These are phyloP conservation scores for Teratosphaeria nubilosa DNA, from an alignment of 2,329 filamentous ascomycete species.

Conservation along the genomic window DNA sequence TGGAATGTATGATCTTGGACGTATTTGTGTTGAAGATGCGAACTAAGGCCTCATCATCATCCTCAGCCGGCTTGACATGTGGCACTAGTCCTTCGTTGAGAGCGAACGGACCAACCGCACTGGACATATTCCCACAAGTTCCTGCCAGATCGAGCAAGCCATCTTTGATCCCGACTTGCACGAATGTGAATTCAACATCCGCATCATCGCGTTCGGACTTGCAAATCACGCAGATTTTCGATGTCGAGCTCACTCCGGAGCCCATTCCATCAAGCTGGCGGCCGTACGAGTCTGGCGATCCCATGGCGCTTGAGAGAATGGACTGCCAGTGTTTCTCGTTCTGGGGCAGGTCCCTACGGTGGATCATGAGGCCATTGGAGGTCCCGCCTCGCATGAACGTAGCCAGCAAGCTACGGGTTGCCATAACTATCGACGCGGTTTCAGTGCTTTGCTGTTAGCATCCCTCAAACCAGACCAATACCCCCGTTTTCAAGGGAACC, in stretches of 20 bases:
- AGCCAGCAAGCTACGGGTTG: constrained; percentile 31
- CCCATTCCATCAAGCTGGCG: constrained; percentile 65
- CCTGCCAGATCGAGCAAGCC: constrained; percentile 53
- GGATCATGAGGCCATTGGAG: constrained; percentile 56
- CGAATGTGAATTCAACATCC: constrained; percentile 63
- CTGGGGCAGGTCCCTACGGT: constrained; percentile 41
- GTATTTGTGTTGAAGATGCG: constrained; percentile 65
- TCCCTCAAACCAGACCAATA: too few species aligned
- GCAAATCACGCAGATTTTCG: constrained; percentile 60
- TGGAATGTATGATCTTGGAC: constrained; percentile 49
- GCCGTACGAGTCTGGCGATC: constrained; percentile 55
- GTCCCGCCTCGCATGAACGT: constrained; percentile 59
- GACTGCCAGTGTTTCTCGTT: constrained; percentile 38
- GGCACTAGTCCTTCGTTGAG: constrained; percentile 45
- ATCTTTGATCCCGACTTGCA: constrained; percentile 55
- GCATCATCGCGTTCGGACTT: constrained; percentile 38
- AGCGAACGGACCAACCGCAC: constrained; percentile 56
- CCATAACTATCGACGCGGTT: neutral
- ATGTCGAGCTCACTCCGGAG: constrained; percentile 57
- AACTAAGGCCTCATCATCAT: constrained; percentile 36
- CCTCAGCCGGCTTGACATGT: constrained; percentile 19
- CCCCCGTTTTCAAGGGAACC: too few species aligned
- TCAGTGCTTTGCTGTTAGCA: too few species aligned
- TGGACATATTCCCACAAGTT: constrained; percentile 68
- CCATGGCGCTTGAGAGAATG: constrained; percentile 52